A percentile compares a stretch with the other conserved stretches of the same genome.
These are phyloP conservation scores for Chloris gayana DNA, from an alignment of 176 grass and related monocot species.

Conservation along the genomic window DNA sequence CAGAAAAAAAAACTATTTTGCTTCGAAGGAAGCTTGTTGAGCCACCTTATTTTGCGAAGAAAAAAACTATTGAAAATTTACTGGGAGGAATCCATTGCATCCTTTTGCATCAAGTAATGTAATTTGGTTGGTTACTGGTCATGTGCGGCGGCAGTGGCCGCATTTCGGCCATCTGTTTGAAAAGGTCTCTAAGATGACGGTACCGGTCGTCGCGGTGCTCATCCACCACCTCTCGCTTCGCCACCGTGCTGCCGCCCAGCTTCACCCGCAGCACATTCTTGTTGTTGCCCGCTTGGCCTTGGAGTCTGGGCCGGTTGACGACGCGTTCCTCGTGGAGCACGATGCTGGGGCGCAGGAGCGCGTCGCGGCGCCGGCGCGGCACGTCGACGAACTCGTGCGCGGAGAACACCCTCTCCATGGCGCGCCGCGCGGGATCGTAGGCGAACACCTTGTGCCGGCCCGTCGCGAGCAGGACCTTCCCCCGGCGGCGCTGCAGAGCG, in stretches of 20 bases:
- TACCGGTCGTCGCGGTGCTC: not conserved
- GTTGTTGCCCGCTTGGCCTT: not conserved
- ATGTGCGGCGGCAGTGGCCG: not conserved
- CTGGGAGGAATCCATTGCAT: too few species aligned
- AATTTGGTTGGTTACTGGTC: not conserved
- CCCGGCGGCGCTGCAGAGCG: slow-evolving; percentile 4
- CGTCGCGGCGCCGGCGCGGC: not conserved
- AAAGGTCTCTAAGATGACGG: not conserved
- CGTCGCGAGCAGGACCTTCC: slow-evolving; percentile 30
- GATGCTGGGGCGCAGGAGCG: not conserved
- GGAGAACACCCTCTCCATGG: not conserved
- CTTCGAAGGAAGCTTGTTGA: too few species aligned
- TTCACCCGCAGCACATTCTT: slow-evolving; percentile 6
- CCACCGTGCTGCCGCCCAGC: not conserved
- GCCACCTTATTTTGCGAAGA: too few species aligned
- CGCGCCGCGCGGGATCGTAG: not conserved
- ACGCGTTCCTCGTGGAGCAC: slow-evolving; percentile 16
- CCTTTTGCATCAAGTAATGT: not conserved
- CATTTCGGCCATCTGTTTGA: not conserved
- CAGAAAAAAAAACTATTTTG: too few species aligned
- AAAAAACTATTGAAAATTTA: too few species aligned
- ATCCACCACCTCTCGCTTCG: not conserved
- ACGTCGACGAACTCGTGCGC: not conserved
- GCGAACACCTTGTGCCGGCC: slow-evolving; percentile 12
- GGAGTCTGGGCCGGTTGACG: not conserved